These are phyloP conservation scores for Neurospora intermedia DNA, from an alignment of 495 filamentous ascomycete species.

Conservation along the genomic window DNA sequence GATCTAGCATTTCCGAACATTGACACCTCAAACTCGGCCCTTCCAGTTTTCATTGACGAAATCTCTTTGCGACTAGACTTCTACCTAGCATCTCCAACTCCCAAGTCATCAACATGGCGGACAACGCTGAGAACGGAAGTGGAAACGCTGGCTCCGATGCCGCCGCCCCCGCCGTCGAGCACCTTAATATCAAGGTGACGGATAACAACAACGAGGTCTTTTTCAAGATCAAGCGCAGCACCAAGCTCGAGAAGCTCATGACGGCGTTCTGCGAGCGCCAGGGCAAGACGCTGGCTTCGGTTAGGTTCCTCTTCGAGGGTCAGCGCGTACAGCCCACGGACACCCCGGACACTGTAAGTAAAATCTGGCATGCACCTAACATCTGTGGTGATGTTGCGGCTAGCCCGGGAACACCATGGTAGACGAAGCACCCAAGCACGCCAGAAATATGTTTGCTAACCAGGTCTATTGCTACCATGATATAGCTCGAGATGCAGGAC, in stretches of 20 bases:
- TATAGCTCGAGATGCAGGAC: conserved; percentile 89
- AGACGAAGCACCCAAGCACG: background rate
- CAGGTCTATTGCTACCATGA: background rate
- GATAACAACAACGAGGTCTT: conserved; percentile 99
- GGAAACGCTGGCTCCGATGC: conserved; percentile 37
- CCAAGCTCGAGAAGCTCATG: conserved; percentile 95
- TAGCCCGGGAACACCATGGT: background rate
- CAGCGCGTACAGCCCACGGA: conserved; percentile 79
- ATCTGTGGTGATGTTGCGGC: background rate
- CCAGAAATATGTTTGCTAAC: conserved; percentile 4
- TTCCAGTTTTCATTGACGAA: background rate
- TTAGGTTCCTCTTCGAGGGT: conserved; percentile 94
- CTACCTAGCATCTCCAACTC: background rate
- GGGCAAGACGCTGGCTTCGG: conserved; percentile 72
- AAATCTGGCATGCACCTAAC: background rate
- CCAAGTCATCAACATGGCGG: conserved; percentile 36
- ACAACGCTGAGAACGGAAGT: conserved; percentile 42
- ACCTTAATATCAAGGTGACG: conserved; percentile 99
- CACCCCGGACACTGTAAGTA: conserved; percentile 81
- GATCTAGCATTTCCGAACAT: background rate
- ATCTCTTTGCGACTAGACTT: background rate
- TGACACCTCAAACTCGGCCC: background rate
- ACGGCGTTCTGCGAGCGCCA: conserved; percentile 96
- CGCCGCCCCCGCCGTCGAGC: conserved; percentile 46
- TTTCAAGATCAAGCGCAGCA: conserved; percentile 99